These are phyloP conservation scores for Phaffia rhodozyma DNA, from an alignment of 1,284 basidiomycete species.

Conservation along the genomic window DNA sequence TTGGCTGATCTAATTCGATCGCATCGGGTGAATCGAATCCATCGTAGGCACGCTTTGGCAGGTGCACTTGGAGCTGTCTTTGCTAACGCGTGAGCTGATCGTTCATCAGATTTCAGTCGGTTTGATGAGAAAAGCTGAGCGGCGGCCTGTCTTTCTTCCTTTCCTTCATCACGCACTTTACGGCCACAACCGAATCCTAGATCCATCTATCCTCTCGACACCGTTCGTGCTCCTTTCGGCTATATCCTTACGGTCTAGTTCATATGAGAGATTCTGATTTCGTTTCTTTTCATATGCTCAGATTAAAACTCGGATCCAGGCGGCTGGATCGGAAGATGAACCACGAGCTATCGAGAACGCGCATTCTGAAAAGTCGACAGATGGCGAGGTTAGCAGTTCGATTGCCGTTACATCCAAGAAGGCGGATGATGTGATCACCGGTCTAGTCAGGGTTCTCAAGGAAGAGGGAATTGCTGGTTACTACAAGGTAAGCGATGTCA, in stretches of 20 bases:
- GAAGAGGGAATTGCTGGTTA: slow-evolving; percentile 69
- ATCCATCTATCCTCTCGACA: slow-evolving; percentile 85
- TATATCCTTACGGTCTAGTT: not conserved
- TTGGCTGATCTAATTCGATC: no score
- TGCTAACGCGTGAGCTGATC: slow-evolving; percentile 66
- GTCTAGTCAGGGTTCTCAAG: slow-evolving; percentile 58
- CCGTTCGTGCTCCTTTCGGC: slow-evolving; percentile 6
- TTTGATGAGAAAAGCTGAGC: not conserved
- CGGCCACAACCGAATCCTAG: slow-evolving; percentile 35
- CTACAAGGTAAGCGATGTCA: slow-evolving; percentile 45
- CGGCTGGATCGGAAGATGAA: slow-evolving; percentile 29
- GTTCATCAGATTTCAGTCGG: not conserved
- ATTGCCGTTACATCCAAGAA: slow-evolving; percentile 21
- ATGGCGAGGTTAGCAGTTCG: slow-evolving; percentile 4
- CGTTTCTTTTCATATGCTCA: slow-evolving; percentile 35
- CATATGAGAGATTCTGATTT: not conserved
- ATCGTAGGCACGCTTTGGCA: slow-evolving; percentile 23
- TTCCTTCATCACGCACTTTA: not conserved
- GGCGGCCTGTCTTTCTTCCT: not conserved
- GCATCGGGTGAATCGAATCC: slow-evolving; percentile 17
- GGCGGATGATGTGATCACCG: slow-evolving; percentile 42
- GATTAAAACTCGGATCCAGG: slow-evolving; percentile 93
- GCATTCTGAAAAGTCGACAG: slow-evolving; percentile 9
- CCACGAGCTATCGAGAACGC: slow-evolving; percentile 18
- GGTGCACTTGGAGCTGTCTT: slow-evolving; percentile 51